Conservation (phyloP, 2,329 filamentous ascomycete genomes). For the Sporothrix sp. region DNA sequence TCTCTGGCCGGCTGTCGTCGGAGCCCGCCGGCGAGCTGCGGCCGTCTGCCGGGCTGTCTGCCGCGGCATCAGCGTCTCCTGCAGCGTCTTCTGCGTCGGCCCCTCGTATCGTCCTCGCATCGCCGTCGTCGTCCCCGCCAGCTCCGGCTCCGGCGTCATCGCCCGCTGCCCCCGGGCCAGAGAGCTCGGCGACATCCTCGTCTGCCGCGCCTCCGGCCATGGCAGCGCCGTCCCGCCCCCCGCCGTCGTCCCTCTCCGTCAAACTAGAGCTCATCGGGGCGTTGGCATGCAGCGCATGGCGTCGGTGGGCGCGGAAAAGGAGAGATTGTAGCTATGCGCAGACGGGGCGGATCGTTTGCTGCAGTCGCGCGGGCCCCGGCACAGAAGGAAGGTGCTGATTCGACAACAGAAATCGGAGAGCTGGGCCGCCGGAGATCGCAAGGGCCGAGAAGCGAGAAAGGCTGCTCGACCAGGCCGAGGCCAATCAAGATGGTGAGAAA, state of each 20-base stretch:
- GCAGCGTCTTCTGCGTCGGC: slow-evolving; percentile 23
- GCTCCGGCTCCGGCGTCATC: neutral
- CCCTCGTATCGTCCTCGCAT: slow-evolving; percentile 34
- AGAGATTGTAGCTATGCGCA: no score
- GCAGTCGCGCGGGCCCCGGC: neutral
- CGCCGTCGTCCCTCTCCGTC: slow-evolving; percentile 17
- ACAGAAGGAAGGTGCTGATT: neutral
- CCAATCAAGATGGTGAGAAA: neutral
- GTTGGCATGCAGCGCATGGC: slow-evolving; percentile 16
- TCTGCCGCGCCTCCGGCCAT: slow-evolving; percentile 5
- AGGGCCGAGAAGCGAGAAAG: neutral
- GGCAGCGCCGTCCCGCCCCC: slow-evolving; percentile 3
- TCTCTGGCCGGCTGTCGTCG: slow-evolving; percentile 28
- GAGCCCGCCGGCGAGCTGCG: no score
- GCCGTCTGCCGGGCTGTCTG: slow-evolving; percentile 23
- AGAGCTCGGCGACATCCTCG: slow-evolving; percentile 15
- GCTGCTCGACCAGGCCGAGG: neutral
- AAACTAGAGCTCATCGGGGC: slow-evolving; percentile 19
- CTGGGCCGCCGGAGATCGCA: neutral
- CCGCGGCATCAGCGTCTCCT: neutral
- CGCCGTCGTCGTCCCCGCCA: slow-evolving; percentile 31
- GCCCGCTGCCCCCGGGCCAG: neutral
- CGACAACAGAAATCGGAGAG: neutral
- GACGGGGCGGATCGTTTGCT: no score
- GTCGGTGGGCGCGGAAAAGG: slow-evolving; percentile 9